A percentile compares a stretch with the other conserved stretches of the same genome.
These are phyloP conservation scores for Rehmannia glutinosa DNA, from an alignment of 257 asterid genomes.

Conservation along the genomic window DNA sequence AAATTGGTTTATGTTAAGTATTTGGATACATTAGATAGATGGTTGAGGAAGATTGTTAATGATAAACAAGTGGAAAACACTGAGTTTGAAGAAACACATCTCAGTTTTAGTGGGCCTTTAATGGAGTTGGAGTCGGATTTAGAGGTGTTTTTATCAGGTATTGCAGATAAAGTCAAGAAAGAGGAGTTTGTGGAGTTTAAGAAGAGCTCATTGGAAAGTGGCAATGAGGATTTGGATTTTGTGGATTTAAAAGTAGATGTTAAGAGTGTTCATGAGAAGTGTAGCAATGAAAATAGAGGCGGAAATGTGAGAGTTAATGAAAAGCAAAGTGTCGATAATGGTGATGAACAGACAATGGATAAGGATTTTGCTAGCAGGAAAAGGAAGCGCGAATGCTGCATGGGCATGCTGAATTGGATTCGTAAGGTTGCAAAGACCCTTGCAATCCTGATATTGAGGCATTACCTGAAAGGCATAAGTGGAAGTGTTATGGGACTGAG, in stretches of 20 bases:
- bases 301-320: constrained; percentile 16
- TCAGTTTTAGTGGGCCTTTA: constrained; percentile 17
- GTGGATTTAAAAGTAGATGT: constrained; percentile 14
- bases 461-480: constrained; percentile 55
- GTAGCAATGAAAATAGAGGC: neutral
- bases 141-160: constrained; percentile 33
- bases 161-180: constrained; percentile 33
- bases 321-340: constrained; percentile 9
- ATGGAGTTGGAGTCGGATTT: constrained; percentile 53
- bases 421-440: constrained; percentile 58
- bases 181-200: constrained; percentile 23
- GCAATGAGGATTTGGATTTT: constrained; percentile 17
- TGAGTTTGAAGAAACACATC: neutral
- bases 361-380: constrained; percentile 33
- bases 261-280: constrained; percentile 11
- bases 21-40: constrained; percentile 33
- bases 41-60: constrained; percentile 33
- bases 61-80: constrained; percentile 10
- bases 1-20: constrained; percentile 53
- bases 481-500: constrained; percentile 64
- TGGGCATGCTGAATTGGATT: constrained; percentile 58
- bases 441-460: constrained; percentile 39
- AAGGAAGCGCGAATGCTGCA: constrained; percentile 49
- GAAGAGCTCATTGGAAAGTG: constrained; percentile 21
- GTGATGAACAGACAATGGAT: constrained; percentile 2